phyloP scores from a whole-genome alignment of 2,329 filamentous ascomycete genomes.

The Clonostachys rhizophaga region DNA sequence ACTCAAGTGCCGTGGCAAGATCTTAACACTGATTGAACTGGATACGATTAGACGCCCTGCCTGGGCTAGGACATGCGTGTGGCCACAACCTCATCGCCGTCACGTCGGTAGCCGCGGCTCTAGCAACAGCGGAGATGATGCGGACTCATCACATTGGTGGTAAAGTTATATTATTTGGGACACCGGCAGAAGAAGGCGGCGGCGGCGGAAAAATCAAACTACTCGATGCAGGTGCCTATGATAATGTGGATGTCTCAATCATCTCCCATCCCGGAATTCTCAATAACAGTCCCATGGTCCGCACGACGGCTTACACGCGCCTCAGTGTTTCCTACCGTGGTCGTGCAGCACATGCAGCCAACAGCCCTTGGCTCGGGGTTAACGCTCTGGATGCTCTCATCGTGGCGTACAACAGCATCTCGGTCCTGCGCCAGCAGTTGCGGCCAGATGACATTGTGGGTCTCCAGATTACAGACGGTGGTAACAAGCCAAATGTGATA shows the following conservation, averaged over 20 bases:
- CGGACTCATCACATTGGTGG: not conserved
- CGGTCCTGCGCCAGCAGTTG: slow-evolving; percentile 30
- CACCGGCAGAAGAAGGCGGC: slow-evolving; percentile 46
- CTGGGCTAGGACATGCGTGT: slow-evolving; percentile 46
- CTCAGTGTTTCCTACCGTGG: slow-evolving; percentile 49
- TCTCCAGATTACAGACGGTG: slow-evolving; percentile 47
- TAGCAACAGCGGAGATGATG: slow-evolving; percentile 9
- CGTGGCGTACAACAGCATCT: slow-evolving; percentile 24
- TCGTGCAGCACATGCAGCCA: slow-evolving; percentile 33
- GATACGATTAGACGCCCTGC: slow-evolving; percentile 35
- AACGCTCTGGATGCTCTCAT: slow-evolving; percentile 32
- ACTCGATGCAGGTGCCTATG: slow-evolving; percentile 36
- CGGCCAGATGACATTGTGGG: slow-evolving; percentile 29
- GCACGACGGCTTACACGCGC: slow-evolving; percentile 43
- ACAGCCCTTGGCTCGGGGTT: slow-evolving; percentile 26
- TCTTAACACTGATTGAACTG: slow-evolving; percentile 27
- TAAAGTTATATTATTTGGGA: slow-evolving; percentile 33
- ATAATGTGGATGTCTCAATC: slow-evolving; percentile 20
- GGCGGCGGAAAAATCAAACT: slow-evolving; percentile 45
- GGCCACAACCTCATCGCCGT: slow-evolving; percentile 51
- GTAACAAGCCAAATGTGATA: slow-evolving; percentile 50
- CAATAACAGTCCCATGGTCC: slow-evolving; percentile 38
- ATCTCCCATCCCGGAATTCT: slow-evolving; percentile 28
- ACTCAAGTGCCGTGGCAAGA: slow-evolving; percentile 22
- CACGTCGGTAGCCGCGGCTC: slow-evolving; percentile 36